Evolutionary conservation across 2,329 filamentous ascomycete species (phyloP).

Genomic region (Rhytidhysteron rufulum): DNA sequence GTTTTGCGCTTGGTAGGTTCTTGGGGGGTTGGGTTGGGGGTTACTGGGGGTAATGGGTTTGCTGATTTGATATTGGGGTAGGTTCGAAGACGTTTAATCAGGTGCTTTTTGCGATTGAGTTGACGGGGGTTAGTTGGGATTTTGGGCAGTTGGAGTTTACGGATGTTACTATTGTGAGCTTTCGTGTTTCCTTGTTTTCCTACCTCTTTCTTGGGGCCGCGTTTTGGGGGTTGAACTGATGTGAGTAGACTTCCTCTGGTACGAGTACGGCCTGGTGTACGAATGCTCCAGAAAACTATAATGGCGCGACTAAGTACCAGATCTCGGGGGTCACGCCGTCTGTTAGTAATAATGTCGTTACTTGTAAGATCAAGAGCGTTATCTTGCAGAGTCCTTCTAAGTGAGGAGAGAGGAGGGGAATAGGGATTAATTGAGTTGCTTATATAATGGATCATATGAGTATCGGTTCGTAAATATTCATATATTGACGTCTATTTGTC

Average conservation of each 20-base stretch:
- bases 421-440: no score
- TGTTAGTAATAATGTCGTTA: slow-evolving; percentile 21
- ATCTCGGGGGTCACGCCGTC: slow-evolving; percentile 31
- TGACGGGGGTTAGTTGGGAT: slow-evolving; percentile 37
- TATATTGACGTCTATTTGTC: no score
- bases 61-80: neutral
- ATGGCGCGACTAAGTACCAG: slow-evolving; percentile 32
- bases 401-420: no score
- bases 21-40: no score
- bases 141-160: slow-evolving; percentile 38
- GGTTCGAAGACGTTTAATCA: slow-evolving; percentile 38
- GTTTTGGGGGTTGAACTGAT: no score
- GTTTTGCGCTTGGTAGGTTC: slow-evolving; percentile 27
- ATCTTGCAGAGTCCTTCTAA: slow-evolving; percentile 12
- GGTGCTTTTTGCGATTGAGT: slow-evolving; percentile 40
- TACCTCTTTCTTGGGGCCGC: no score
- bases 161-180: slow-evolving; percentile 20
- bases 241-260: slow-evolving; percentile 11
- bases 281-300: slow-evolving; percentile 37
- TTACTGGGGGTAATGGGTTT: neutral
- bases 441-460: no score
- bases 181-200: no score
- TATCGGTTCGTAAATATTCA: no score
- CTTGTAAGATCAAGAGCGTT: slow-evolving; percentile 13
- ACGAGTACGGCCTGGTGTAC: slow-evolving; percentile 14